phyloP scores from a whole-genome alignment of 2,329 filamentous ascomycete genomes.

The Cladosporium sp. region DNA sequence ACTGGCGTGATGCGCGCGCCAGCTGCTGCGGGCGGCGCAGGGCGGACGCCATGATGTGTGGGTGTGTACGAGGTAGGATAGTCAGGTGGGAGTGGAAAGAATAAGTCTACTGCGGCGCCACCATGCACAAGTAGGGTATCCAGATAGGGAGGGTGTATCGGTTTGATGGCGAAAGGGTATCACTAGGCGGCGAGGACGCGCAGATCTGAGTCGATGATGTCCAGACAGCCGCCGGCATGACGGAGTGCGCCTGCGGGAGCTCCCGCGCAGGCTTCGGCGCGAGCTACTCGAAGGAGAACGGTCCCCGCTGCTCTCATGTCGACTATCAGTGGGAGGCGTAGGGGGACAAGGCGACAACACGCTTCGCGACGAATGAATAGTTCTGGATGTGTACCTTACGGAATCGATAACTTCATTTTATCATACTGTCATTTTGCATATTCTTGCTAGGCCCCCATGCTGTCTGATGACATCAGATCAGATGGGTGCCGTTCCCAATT shows the following conservation, averaged over 20 bases:
- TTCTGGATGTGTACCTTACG: too few species aligned
- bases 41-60: slow-evolving; percentile 27
- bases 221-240: background rate
- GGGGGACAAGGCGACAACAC: too few species aligned
- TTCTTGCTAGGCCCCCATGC: too few species aligned
- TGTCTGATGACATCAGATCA: slow-evolving; percentile 1
- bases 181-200: background rate
- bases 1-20: slow-evolving; percentile 29
- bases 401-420: too few species aligned
- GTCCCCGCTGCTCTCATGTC: too few species aligned
- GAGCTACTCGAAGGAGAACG: background rate
- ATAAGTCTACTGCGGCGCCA: slow-evolving; percentile 4
- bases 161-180: too few species aligned
- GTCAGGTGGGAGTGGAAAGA: background rate
- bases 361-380: too few species aligned
- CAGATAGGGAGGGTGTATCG: too few species aligned
- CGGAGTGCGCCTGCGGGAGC: background rate
- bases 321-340: too few species aligned
- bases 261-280: background rate
- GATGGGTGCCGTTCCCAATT: slow-evolving; percentile 3
- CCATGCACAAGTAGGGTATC: background rate
- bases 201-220: background rate
- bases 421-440: too few species aligned
- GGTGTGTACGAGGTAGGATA: background rate
- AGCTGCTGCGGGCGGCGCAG: slow-evolving; percentile 30